These are phyloP conservation scores for Candolleomyces efflorescens DNA, from an alignment of 768 basidiomycete genomes.

Conservation along the genomic window DNA sequence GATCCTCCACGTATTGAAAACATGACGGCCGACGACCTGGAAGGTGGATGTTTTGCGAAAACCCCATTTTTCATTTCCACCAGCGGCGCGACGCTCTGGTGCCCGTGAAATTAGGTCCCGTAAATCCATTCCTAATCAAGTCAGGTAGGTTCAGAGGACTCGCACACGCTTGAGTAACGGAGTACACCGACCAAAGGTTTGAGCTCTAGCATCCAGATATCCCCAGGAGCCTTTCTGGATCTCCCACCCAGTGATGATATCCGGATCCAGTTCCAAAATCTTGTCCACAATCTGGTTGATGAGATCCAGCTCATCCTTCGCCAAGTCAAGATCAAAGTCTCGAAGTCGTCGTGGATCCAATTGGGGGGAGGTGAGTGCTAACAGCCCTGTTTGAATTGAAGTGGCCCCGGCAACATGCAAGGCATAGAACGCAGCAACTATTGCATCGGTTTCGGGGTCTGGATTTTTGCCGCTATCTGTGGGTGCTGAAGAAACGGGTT, in stretches of 20 bases:
- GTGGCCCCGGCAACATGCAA: slow-evolving; percentile 50
- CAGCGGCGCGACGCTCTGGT: slow-evolving; percentile 33
- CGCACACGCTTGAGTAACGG: neutral
- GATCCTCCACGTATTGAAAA: slow-evolving; percentile 89
- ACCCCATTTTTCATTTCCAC: slow-evolving; percentile 64
- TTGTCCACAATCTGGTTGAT: slow-evolving; percentile 74
- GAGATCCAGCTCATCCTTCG: slow-evolving; percentile 72
- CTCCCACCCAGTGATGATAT: slow-evolving; percentile 92
- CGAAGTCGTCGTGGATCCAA: slow-evolving; percentile 39
- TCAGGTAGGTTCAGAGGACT: no score
- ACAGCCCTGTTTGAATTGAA: slow-evolving; percentile 39
- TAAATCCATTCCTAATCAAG: slow-evolving; percentile 59
- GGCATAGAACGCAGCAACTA: slow-evolving; percentile 71
- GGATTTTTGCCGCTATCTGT: slow-evolving; percentile 58
- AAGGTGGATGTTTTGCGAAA: slow-evolving; percentile 75
- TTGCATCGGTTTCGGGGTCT: slow-evolving; percentile 59
- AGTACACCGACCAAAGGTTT: slow-evolving; percentile 44
- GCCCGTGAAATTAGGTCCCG: slow-evolving; percentile 75
- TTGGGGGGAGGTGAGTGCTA: slow-evolving; percentile 44
- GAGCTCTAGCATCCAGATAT: slow-evolving; percentile 70
- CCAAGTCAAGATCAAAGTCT: slow-evolving; percentile 43
- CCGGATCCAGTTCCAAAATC: slow-evolving; percentile 79
- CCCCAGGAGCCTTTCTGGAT: slow-evolving; percentile 89
- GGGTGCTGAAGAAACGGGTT: slow-evolving; percentile 39
- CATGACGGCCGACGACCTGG: slow-evolving; percentile 82